Evolutionary conservation across 2,329 filamentous ascomycete genomes (phyloP).

Genomic region (Arthrobotrys musiformis): DNA sequence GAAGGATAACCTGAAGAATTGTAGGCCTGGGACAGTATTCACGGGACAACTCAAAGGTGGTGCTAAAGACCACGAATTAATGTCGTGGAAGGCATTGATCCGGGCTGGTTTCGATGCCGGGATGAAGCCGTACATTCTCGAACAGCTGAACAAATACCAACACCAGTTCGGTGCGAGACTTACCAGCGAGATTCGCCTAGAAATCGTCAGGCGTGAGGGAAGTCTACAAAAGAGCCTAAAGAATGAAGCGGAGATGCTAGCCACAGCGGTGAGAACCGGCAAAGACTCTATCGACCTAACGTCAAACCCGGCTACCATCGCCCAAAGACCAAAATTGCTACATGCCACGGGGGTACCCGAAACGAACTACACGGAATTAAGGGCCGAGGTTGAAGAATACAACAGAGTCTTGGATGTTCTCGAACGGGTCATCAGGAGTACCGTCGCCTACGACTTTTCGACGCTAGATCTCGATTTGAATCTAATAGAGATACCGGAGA

Average conservation of each 20-base stretch:
- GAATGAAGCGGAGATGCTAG: slow-evolving; percentile 13
- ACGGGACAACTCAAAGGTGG: neutral
- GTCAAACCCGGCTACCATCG: neutral
- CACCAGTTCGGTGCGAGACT: slow-evolving; percentile 14
- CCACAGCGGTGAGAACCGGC: neutral
- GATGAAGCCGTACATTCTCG: slow-evolving; percentile 40
- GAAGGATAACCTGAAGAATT: neutral
- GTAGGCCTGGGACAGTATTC: neutral
- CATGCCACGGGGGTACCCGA: neutral
- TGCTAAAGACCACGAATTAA: slow-evolving; percentile 25
- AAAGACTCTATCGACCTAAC: neutral
- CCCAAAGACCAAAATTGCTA: neutral
- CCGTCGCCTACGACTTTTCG: slow-evolving; percentile 32
- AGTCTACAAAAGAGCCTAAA: slow-evolving; percentile 18
- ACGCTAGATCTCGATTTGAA: slow-evolving; percentile 13
- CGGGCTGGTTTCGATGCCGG: slow-evolving; percentile 34
- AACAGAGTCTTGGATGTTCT: slow-evolving; percentile 14
- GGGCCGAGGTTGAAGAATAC: slow-evolving; percentile 21
- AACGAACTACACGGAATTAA: neutral
- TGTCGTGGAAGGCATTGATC: slow-evolving; percentile 46
- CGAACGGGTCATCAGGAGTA: slow-evolving; percentile 26
- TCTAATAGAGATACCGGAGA: slow-evolving; percentile 28
- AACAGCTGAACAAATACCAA: slow-evolving; percentile 34
- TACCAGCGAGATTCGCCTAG: slow-evolving; percentile 6
- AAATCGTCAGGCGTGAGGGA: slow-evolving; percentile 27